These are phyloP conservation scores for Asparagopsis taxiformis DNA, from an alignment of 31 red algal genomes.

Conservation along the genomic window DNA sequence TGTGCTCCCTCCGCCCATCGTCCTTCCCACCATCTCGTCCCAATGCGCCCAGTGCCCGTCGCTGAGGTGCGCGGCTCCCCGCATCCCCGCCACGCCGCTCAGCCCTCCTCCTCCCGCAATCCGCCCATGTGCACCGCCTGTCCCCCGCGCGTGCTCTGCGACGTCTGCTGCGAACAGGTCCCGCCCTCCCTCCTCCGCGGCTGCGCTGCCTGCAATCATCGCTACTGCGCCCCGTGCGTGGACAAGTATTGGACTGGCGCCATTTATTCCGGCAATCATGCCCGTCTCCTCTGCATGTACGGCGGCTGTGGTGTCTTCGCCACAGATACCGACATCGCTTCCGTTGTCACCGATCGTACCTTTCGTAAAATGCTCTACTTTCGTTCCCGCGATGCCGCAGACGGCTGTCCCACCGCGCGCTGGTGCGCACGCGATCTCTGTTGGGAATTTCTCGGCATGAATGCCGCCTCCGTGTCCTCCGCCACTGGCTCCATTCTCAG, in stretches of 20 bases:
- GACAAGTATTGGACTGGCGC: slow-evolving; percentile 46
- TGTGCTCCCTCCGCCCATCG: slow-evolving; percentile 8
- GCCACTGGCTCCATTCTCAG: neutral
- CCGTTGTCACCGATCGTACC: slow-evolving; percentile 46
- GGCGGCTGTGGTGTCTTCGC: slow-evolving; percentile 50
- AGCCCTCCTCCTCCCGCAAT: neutral
- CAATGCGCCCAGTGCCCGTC: no score
- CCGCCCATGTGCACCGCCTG: neutral
- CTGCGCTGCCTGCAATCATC: slow-evolving; percentile 39
- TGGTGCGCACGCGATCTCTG: slow-evolving; percentile 55
- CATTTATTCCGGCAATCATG: slow-evolving; percentile 60
- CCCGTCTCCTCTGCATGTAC: slow-evolving; percentile 57
- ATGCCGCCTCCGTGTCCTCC: neutral
- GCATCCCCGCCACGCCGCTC: neutral
- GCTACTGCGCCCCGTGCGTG: slow-evolving; percentile 48
- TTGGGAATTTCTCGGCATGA: slow-evolving; percentile 39
- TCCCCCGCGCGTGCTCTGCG: slow-evolving; percentile 18
- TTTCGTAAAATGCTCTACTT: slow-evolving; percentile 69
- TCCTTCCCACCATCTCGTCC: no score
- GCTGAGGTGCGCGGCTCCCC: slow-evolving; percentile 22
- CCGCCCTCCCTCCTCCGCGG: slow-evolving; percentile 20
- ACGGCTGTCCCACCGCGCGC: slow-evolving; percentile 18
- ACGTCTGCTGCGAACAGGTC: slow-evolving; percentile 45
- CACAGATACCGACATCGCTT: slow-evolving; percentile 26
- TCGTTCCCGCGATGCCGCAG: slow-evolving; percentile 39